A percentile compares a stretch with the other conserved stretches of the same genome.
These are phyloP conservation scores for Tricholoma hemisulphureum DNA, from an alignment of 768 basidiomycete species.

Conservation along the genomic window DNA sequence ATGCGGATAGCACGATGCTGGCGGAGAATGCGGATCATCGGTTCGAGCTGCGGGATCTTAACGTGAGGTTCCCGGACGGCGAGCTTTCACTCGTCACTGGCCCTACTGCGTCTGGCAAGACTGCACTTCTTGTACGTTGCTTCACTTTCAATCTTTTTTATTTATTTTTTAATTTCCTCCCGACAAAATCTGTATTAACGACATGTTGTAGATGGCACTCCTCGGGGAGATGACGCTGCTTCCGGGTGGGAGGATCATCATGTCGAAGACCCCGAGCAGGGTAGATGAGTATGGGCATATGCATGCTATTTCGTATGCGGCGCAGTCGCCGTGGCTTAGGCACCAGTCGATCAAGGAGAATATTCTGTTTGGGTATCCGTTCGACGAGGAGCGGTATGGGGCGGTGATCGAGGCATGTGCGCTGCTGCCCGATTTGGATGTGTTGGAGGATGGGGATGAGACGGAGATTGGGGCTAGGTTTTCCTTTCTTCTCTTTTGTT, in stretches of 20 bases:
- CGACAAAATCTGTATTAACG: neutral
- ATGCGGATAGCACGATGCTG: constrained; percentile 19
- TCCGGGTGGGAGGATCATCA: constrained; percentile 50
- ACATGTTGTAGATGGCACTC: constrained; percentile 67
- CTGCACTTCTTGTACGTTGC: constrained; percentile 61
- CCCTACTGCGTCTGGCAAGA: constrained; percentile 83
- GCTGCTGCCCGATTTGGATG: constrained; percentile 72
- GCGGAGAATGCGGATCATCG: constrained; percentile 40
- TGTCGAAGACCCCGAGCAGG: constrained; percentile 61
- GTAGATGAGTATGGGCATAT: constrained; percentile 61
- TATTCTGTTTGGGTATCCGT: constrained; percentile 74
- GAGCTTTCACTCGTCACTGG: constrained; percentile 71
- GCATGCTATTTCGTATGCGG: constrained; percentile 68
- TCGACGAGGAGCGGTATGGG: constrained; percentile 71
- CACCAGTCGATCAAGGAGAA: constrained; percentile 78
- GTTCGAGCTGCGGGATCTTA: constrained; percentile 69
- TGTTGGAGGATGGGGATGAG: constrained; percentile 82
- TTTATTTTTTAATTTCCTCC: neutral
- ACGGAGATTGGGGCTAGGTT: constrained; percentile 80
- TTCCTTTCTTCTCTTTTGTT: constrained; percentile 1
- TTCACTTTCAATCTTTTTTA: neutral
- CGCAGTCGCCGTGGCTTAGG: constrained; percentile 69
- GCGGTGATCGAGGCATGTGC: constrained; percentile 84
- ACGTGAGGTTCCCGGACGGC: constrained; percentile 69
- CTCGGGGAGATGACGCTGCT: constrained; percentile 69